phyloP scores from a whole-genome alignment of 495 filamentous ascomycete genomes.

The Penicillium paradoxum region DNA sequence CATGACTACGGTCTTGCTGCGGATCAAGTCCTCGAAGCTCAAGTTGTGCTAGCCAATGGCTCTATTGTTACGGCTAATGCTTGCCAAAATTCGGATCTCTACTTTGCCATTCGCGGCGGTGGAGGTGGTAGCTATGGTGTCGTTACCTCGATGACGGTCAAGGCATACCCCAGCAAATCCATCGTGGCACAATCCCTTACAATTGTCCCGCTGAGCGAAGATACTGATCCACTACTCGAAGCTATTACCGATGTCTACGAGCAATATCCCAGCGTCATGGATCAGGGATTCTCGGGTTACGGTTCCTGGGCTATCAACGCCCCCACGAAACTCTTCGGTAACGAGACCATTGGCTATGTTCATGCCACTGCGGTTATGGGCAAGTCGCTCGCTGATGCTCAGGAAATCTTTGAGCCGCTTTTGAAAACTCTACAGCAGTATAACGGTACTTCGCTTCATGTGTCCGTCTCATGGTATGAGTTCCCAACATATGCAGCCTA shows the following conservation, averaged over 20 bases:
- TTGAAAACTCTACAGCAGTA: slow-evolving; percentile 18
- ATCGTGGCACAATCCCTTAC: slow-evolving; percentile 16
- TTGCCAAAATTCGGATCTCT: slow-evolving; percentile 50
- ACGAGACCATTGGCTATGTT: slow-evolving; percentile 29
- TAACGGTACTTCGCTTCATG: slow-evolving; percentile 22
- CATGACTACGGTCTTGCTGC: slow-evolving; percentile 31
- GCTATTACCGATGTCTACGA: slow-evolving; percentile 10
- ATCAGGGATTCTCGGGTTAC: slow-evolving; percentile 32
- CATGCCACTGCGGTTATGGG: slow-evolving; percentile 31
- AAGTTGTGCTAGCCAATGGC: slow-evolving; percentile 52
- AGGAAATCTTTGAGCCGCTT: slow-evolving; percentile 20
- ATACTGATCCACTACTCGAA: slow-evolving; percentile 13
- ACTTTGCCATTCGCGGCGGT: slow-evolving; percentile 45
- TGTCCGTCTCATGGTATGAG: slow-evolving; percentile 25
- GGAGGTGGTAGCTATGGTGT: slow-evolving; percentile 46
- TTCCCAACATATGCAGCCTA: slow-evolving; percentile 32
- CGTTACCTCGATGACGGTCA: slow-evolving; percentile 39
- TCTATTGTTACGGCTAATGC: slow-evolving; percentile 41
- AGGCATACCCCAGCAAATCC: slow-evolving; percentile 30
- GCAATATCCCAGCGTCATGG: slow-evolving; percentile 16
- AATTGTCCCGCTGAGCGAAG: slow-evolving; percentile 7
- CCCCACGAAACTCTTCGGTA: slow-evolving; percentile 17
- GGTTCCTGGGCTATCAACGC: slow-evolving; percentile 31
- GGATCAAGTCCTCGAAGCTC: slow-evolving; percentile 35
- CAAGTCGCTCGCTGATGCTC: slow-evolving; percentile 16